Base-by-base conservation (phyloP, 176 grass and related monocot genomes). In the Alopecurus myosuroides region DNA sequence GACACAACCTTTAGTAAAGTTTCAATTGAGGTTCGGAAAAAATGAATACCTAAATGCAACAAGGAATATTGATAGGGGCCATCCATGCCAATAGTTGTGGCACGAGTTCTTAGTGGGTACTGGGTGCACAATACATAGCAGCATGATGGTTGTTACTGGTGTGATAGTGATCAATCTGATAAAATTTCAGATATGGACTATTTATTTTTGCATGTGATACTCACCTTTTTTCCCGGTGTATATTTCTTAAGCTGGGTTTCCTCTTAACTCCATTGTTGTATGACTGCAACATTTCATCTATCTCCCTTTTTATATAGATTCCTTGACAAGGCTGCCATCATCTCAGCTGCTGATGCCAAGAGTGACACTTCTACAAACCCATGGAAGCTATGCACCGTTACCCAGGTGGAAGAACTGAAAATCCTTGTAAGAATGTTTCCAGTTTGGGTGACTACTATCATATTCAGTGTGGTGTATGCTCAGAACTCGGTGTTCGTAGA, bases 341-440 rank as follows among this genome's bases (percentile, higher is more conserved):
- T 98, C 42, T 82, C 81, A 68, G 50, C 52, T 77, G 50, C 19
- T 78, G 96, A 98, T 88, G 46, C 29, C 6, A 94, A 92, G 51
- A 66, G 62, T 11, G 67, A 75, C 69, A 78, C 53, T 60, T 78
- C 81, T 60, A 76, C 83, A 72, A 83, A 89, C 35, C 87, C 93
- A 41, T 98, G 93, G 93, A 92, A 70, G 68, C 77, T 98, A 39
- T 98, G 96, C 86, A 98, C 93, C 9, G 78, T 98, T 46, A 98
- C 96, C 55, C 96, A 98, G 51, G 96, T 98, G 50, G 96, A 98
- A 90, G 96, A 98, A 92, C 46, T 95, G 70, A 98, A 95, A 83
- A 91, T 95, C 64, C 55, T 98, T 29, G 45, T 92, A 37, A 90
- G 86, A 71, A 91, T 98, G 91, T 93, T 98, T 70, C 96, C 96